Conservation (phyloP, 2,329 filamentous ascomycete species). For the Penicillium rolfsii region DNA sequence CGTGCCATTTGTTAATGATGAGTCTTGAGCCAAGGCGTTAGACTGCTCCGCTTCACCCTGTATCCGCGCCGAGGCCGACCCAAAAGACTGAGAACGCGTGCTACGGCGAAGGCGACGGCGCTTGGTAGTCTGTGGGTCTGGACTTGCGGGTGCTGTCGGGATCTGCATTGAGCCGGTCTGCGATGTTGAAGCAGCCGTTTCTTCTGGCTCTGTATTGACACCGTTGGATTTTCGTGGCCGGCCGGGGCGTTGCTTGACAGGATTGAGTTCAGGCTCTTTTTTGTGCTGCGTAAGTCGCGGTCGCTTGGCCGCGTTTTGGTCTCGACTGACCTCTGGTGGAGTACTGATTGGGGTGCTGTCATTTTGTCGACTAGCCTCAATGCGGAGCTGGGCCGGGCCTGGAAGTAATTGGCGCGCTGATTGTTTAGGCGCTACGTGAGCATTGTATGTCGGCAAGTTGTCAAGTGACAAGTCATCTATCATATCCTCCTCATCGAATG, state of each 20-base stretch:
- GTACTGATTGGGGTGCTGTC: background rate
- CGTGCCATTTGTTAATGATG: background rate
- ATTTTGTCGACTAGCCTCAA: conserved; percentile 19
- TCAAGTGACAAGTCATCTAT: conserved; percentile 34
- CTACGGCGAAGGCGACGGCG: conserved; percentile 22
- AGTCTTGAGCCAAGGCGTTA: background rate
- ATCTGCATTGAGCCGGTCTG: conserved; percentile 9
- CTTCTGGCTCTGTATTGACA: conserved; percentile 16
- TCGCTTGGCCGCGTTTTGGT: conserved; percentile 36
- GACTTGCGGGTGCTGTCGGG: background rate
- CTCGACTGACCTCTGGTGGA: background rate
- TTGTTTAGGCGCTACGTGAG: conserved; percentile 34
- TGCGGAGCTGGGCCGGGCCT: conserved; percentile 19
- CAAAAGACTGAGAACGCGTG: conserved; percentile 16
- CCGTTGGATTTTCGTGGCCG: conserved; percentile 37
- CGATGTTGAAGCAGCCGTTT: conserved; percentile 16
- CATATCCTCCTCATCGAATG: conserved; percentile 39
- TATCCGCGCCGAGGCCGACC: background rate
- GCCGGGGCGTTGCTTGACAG: conserved; percentile 27
- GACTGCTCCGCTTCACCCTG: background rate
- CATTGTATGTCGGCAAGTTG: conserved; percentile 24
- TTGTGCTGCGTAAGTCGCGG: conserved; percentile 32
- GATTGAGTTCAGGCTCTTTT: conserved; percentile 11
- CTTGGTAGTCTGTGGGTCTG: background rate
- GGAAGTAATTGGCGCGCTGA: background rate